phyloP scores from a whole-genome alignment of 371 early-diverging fungal genomes.

The Chytridiales sp. region DNA sequence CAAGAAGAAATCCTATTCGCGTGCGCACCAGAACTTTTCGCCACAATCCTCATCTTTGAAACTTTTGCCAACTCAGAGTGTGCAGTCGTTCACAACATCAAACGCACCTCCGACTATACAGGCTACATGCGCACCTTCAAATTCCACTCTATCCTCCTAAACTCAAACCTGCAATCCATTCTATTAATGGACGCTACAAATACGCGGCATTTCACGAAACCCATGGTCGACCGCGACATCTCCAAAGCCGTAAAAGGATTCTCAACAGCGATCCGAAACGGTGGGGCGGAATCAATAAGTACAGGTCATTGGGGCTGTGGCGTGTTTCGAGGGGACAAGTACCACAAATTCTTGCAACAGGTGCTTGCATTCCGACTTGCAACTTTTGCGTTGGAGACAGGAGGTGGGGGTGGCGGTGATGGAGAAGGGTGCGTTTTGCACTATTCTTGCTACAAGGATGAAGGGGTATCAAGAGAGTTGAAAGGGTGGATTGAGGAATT shows the following conservation, averaged over 20 bases:
- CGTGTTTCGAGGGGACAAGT: constrained; percentile 24
- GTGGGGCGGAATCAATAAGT: no score
- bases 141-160: neutral
- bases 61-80: constrained; percentile 16
- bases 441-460: no score
- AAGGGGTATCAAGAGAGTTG: no score
- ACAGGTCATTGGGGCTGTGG: constrained; percentile 36
- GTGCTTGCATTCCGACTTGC: constrained; percentile 18
- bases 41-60: constrained; percentile 11
- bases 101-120: constrained; percentile 6
- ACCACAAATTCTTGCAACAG: constrained; percentile 32
- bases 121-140: constrained; percentile 24
- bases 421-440: no score
- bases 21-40: constrained; percentile 21
- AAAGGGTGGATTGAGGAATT: no score
- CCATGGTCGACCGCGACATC: constrained; percentile 17
- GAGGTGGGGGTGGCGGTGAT: no score
- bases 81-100: constrained; percentile 14
- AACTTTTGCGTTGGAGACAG: no score
- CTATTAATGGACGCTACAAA: constrained; percentile 20
- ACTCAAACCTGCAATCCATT: no score
- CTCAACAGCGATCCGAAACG: constrained; percentile 1
- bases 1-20: constrained; percentile 30
- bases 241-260: constrained; percentile 22
- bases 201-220: constrained; percentile 2